A percentile compares a stretch with the other conserved stretches of the same genome.
Conservation (phyloP, 257 asterid genomes). For the Jacaranda mimosifolia region DNA sequence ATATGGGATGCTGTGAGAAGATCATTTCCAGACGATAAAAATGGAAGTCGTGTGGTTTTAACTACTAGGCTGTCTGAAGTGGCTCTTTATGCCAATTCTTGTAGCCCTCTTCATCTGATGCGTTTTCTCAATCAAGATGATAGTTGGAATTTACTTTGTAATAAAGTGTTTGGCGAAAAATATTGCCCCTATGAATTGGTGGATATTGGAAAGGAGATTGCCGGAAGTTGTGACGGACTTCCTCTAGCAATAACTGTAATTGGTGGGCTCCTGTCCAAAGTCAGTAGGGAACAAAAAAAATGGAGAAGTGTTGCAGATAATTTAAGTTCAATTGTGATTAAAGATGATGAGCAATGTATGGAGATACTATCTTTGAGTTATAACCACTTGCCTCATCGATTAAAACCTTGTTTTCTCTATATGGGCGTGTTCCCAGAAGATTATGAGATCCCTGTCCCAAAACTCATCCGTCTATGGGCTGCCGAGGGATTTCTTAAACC, state of each 20-base stretch:
- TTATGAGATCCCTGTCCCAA: neutral
- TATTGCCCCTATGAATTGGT: neutral
- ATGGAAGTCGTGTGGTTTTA: constrained; percentile 38
- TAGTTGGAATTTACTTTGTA: constrained; percentile 29
- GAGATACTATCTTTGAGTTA: constrained; percentile 31
- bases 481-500: constrained; percentile 33
- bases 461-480: constrained; percentile 24
- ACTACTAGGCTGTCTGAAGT: constrained; percentile 28
- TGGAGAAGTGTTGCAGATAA: constrained; percentile 22
- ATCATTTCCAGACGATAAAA: constrained; percentile 10
- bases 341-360: constrained; percentile 9
- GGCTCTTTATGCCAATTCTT: neutral
- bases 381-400: constrained; percentile 30
- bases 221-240: constrained; percentile 34
- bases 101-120: neutral
- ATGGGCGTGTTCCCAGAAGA: constrained; percentile 29
- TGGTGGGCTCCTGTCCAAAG: constrained; percentile 31
- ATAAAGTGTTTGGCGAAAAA: constrained; percentile 22
- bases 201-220: constrained; percentile 27
- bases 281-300: neutral
- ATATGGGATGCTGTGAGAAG: constrained; percentile 30
- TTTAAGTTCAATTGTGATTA: neutral
- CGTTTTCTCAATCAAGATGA: neutral
- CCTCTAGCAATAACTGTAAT: constrained; percentile 38
- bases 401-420: constrained; percentile 35